A percentile compares a stretch with the other conserved stretches of the same genome.
phyloP scores from a whole-genome alignment of 176 grass and related monocot species.

The Carex myosuroides region DNA sequence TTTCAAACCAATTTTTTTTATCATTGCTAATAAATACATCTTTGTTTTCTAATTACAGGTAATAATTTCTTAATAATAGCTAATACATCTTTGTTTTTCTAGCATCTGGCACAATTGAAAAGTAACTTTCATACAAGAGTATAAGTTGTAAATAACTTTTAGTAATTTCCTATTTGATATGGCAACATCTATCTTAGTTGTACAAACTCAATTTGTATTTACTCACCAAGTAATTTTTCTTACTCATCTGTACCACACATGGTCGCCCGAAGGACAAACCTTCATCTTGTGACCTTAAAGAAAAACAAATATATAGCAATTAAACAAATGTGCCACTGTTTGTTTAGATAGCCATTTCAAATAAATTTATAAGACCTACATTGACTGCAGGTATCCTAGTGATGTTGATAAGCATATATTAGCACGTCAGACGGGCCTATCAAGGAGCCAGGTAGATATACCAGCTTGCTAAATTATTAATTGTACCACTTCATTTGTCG shows the following conservation, averaged over 20 bases:
- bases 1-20: neutral
- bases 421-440: constrained; percentile 87
- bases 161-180: neutral
- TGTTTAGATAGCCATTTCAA: constrained; percentile 1
- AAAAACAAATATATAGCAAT: neutral
- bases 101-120: neutral
- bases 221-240: neutral
- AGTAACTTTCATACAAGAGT: too few relatives aligned
- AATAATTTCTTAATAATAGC: neutral
- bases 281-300: constrained; percentile 7
- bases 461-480: constrained; percentile 8
- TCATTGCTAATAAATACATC: neutral
- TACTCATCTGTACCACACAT: neutral
- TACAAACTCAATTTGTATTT: neutral
- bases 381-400: constrained; percentile 68
- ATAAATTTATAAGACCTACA: constrained; percentile 1
- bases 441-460: constrained; percentile 69
- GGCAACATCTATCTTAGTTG: neutral
- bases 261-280: neutral
- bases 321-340: neutral
- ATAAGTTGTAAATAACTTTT: neutral
- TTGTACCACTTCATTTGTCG: neutral
- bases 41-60: neutral
- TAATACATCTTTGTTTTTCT: neutral
- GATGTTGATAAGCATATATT: constrained; percentile 96